A percentile compares a stretch with the other conserved stretches of the same genome.
Evolutionary conservation across 495 filamentous ascomycete species (phyloP).

Genomic region (Acidiella bohemica): DNA sequence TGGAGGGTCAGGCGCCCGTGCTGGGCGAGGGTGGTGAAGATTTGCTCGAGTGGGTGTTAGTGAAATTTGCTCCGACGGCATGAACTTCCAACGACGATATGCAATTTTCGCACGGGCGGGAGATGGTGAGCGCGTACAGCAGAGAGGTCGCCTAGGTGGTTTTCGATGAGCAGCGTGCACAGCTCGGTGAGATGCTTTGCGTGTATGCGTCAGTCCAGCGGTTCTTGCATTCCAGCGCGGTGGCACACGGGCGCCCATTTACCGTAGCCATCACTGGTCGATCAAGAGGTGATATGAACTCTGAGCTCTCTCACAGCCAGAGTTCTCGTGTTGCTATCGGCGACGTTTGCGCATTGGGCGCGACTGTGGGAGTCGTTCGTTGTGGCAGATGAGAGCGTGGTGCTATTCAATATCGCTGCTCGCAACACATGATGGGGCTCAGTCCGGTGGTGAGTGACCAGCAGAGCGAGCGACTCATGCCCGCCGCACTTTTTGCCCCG

Average conservation of each 20-base stretch:
- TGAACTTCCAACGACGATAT: too few relatives aligned
- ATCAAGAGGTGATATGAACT: not conserved
- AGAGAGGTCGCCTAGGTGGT: constrained; percentile 77
- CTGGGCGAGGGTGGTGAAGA: constrained; percentile 65
- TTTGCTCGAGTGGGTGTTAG: constrained; percentile 22
- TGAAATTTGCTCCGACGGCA: constrained; percentile 2
- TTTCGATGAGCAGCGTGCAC: constrained; percentile 74
- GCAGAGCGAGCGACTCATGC: too few relatives aligned
- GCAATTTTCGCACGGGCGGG: not conserved
- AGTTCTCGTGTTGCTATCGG: constrained; percentile 3
- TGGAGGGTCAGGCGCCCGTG: constrained; percentile 61
- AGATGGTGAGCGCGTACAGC: constrained; percentile 48
- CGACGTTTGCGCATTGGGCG: constrained; percentile 16
- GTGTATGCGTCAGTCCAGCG: too few relatives aligned
- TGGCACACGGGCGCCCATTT: not conserved
- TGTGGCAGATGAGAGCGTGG: too few relatives aligned
- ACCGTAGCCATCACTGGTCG: constrained; percentile 7
- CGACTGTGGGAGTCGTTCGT: too few relatives aligned
- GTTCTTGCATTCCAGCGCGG: constrained; percentile 17
- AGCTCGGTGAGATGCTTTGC: constrained; percentile 68
- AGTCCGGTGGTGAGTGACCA: too few relatives aligned
- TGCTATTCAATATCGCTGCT: too few relatives aligned
- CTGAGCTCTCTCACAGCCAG: constrained; percentile 16
- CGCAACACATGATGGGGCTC: too few relatives aligned
- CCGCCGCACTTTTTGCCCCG: too few relatives aligned